Conservation (phyloP, 352 stramenopile species). For the Pythium phragmitis region DNA sequence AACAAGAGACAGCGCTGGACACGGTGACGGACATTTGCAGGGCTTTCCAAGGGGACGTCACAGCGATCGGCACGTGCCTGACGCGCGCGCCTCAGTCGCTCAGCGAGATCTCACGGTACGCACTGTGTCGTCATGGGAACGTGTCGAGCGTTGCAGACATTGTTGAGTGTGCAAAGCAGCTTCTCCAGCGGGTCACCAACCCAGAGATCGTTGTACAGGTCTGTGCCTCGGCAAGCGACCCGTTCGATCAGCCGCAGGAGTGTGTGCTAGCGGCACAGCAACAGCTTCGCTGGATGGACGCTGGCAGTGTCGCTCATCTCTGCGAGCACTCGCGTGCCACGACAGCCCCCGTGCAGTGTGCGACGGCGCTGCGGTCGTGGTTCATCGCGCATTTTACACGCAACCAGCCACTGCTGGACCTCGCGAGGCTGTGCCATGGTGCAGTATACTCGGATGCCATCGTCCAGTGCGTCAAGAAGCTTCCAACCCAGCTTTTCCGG, state of each 20-base stretch:
- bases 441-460: not conserved
- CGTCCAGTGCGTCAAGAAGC: constrained; percentile 16
- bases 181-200: constrained; percentile 14
- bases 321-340: constrained; percentile 30
- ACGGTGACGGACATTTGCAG: constrained; percentile 12
- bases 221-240: constrained; percentile 28
- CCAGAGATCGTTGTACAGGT: constrained; percentile 27
- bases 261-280: constrained; percentile 47
- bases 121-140: constrained; percentile 8
- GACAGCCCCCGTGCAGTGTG: constrained; percentile 38
- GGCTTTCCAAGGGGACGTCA: constrained; percentile 13
- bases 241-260: constrained; percentile 24
- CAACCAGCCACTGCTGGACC: constrained; percentile 4
- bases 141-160: not conserved
- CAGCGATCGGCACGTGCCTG: constrained; percentile 14
- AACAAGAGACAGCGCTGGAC: constrained; percentile 1
- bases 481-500: constrained; percentile 17
- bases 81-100: constrained; percentile 13
- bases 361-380: constrained; percentile 26
- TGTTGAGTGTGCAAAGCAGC: constrained; percentile 26
- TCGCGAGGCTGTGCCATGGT: constrained; percentile 23
- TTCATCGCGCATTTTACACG: constrained; percentile 12
- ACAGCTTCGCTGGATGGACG: constrained; percentile 53
- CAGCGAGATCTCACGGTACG: not conserved
- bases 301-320: constrained; percentile 27